Conservation (phyloP, 805 yeast genomes). For the Myxozyma geophila region DNA sequence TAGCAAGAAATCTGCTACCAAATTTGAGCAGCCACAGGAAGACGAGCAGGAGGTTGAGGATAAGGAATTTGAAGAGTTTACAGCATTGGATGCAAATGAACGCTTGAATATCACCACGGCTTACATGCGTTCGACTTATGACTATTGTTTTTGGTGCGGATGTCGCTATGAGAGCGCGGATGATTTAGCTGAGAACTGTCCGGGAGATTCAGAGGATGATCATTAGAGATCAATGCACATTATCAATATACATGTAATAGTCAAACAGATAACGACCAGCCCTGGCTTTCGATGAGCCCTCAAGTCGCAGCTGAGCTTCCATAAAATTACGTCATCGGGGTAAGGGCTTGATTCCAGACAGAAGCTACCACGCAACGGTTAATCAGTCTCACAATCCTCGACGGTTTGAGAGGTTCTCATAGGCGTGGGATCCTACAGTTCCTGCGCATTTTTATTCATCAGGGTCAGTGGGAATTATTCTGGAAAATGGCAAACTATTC, state of each 20-base stretch:
- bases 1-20: background rate
- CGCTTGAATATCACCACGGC: slow-evolving; percentile 46
- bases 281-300: no score
- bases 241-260: no score
- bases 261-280: no score
- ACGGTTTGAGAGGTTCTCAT: no score
- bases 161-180: slow-evolving; percentile 45
- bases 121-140: slow-evolving; percentile 49
- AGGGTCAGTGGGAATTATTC: background rate
- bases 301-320: no score
- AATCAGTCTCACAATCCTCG: no score
- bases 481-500: slow-evolving; percentile 2
- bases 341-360: no score
- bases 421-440: no score
- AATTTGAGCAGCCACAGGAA: slow-evolving; percentile 6
- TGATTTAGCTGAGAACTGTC: slow-evolving; percentile 54
- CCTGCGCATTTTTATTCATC: background rate
- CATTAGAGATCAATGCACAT: slow-evolving; percentile 42
- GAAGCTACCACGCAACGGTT: no score
- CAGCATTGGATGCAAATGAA: slow-evolving; percentile 41
- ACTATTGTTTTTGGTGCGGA: slow-evolving; percentile 61
- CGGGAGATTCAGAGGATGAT: slow-evolving; percentile 54
- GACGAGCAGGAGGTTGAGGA: slow-evolving; percentile 12
- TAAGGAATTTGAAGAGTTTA: slow-evolving; percentile 45
- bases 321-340: no score